Conservation (phyloP, 129 eudicot genomes). For the Rutidosis leptorrhynchoides region DNA sequence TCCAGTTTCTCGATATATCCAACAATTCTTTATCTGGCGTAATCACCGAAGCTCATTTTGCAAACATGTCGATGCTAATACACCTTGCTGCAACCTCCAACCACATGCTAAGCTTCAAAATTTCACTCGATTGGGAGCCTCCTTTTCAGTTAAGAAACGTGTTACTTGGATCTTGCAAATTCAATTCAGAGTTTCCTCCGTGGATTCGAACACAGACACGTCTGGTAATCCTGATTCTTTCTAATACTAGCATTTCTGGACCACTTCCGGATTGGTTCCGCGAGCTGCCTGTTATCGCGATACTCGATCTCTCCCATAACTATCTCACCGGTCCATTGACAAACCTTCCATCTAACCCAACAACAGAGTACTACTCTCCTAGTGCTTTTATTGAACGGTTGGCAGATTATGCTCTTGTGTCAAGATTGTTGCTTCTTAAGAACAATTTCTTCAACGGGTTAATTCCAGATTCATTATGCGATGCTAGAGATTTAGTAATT, state of each 20-base stretch:
- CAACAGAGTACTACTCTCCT: background rate
- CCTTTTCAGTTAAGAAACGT: constrained; percentile 34
- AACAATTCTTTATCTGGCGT: constrained; percentile 24
- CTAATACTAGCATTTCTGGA: constrained; percentile 31
- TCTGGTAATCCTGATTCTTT: constrained; percentile 18
- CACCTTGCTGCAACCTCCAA: constrained; percentile 29
- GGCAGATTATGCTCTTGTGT: background rate
- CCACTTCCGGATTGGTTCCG: constrained; percentile 38
- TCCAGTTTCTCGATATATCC: constrained; percentile 29
- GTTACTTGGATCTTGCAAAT: constrained; percentile 17
- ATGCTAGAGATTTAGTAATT: background rate
- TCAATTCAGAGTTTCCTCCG: constrained; percentile 32
- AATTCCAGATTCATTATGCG: constrained; percentile 26
- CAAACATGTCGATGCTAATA: constrained; percentile 24
- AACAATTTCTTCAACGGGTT: constrained; percentile 36
- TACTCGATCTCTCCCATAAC: constrained; percentile 34
- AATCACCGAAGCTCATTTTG: constrained; percentile 38
- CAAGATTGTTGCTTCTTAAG: constrained; percentile 28
- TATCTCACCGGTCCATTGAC: constrained; percentile 26
- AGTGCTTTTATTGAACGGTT: constrained; percentile 19
- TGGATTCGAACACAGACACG: constrained; percentile 39
- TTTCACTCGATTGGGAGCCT: constrained; percentile 37
- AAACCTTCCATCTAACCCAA: constrained; percentile 23
- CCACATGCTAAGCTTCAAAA: constrained; percentile 21
- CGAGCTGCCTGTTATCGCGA: constrained; percentile 3